Evolutionary conservation across 2,329 filamentous ascomycete genomes (phyloP).

Genomic region (Helotiales sp.): DNA sequence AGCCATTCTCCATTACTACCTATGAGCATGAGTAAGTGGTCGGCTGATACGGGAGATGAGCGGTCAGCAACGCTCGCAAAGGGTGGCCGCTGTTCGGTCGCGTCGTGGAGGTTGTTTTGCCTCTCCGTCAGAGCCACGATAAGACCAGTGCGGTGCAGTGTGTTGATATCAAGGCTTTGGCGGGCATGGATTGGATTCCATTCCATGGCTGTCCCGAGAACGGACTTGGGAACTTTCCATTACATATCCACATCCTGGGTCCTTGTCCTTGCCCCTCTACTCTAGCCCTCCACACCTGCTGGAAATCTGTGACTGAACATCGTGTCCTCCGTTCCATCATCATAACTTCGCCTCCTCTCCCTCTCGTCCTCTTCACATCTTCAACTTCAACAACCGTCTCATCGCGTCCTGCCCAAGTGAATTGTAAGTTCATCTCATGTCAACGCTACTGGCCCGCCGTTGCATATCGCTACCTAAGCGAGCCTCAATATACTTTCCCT

Average conservation of each 20-base stretch:
- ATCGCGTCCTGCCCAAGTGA: conserved; percentile 20
- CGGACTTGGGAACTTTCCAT: conserved; percentile 5
- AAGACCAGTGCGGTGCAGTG: conserved; percentile 9
- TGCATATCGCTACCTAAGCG: conserved; percentile 30
- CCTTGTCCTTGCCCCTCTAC: conserved; percentile 5
- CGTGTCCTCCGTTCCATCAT: conserved; percentile 6
- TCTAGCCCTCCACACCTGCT: conserved; percentile 15
- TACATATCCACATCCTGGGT: conserved; percentile 9
- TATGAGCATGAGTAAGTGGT: conserved; percentile 1
- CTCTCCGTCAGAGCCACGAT: conserved; percentile 1
- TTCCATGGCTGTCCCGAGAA: conserved; percentile 15
- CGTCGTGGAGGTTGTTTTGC: background rate
- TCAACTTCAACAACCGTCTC: conserved; percentile 17
- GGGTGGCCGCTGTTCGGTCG: conserved; percentile 4
- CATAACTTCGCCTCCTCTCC: background rate
- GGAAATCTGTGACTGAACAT: background rate
- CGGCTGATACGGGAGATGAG: conserved; percentile 14
- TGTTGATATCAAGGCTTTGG: background rate
- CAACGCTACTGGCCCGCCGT: conserved; percentile 8
- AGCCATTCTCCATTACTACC: background rate
- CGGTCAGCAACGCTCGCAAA: background rate
- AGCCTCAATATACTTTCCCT: conserved; percentile 18
- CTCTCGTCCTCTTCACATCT: background rate
- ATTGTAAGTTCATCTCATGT: conserved; percentile 25
- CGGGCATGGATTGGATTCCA: background rate